Percentiles rank a stretch among this genome's conserved stretches.
These are phyloP conservation scores for Boechera retrofracta DNA, from an alignment of 345 rosid species.

Conservation along the genomic window DNA sequence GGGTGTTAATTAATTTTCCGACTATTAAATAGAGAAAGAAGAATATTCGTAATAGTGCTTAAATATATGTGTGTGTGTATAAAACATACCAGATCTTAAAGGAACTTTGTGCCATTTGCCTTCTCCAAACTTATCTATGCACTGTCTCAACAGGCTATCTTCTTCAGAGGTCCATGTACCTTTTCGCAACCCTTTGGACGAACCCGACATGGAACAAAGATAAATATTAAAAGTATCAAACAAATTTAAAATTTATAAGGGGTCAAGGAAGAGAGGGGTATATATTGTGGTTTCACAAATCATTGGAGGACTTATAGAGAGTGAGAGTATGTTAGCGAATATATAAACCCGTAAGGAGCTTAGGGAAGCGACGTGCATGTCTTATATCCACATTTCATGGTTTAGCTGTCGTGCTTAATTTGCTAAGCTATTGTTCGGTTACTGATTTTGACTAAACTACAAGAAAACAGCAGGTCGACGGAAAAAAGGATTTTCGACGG, in stretches of 20 bases:
- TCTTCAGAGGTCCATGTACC: conserved; percentile 62
- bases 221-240: neutral
- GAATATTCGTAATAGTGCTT: neutral
- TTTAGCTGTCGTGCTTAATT: conserved; percentile 21
- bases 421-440: neutral
- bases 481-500: too few relatives aligned
- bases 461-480: too few relatives aligned
- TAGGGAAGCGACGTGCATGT: conserved; percentile 30
- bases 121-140: conserved; percentile 53
- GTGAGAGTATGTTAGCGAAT: neutral
- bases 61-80: neutral
- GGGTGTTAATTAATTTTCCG: neutral
- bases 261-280: neutral
- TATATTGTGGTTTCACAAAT: conserved; percentile 21
- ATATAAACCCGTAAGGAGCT: conserved; percentile 26
- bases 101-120: conserved; percentile 61
- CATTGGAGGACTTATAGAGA: neutral
- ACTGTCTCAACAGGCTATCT: conserved; percentile 52
- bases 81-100: conserved; percentile 46
- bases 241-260: neutral
- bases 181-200: conserved; percentile 47
- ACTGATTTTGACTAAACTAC: conserved; percentile 3
- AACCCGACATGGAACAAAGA: conserved; percentile 34
- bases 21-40: neutral
- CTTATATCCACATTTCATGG: conserved; percentile 29